Evolutionary conservation across 768 basidiomycete species (phyloP), one percentile per base, ranked within the genome.

Genomic region (Xerocomus brunneocitrinus): DNA sequence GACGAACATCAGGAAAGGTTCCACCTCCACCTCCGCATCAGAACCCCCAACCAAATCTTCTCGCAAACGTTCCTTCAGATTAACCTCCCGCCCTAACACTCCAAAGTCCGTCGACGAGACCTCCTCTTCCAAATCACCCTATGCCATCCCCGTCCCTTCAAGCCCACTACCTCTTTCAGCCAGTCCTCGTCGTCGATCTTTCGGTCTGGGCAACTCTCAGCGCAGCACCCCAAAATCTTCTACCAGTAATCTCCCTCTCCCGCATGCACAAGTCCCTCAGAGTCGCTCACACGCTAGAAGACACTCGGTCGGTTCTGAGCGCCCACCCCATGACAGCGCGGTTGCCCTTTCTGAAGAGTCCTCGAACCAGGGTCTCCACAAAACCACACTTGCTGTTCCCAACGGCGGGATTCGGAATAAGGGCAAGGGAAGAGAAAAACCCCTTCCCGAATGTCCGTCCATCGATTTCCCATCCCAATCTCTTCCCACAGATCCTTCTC

Each of bases 131-230:
- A 68, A 60, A 52, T 61, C 58, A 0, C 56, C 63, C 8, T 45
- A 60, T 45, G 42, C 59, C 13, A 66, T 69, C 45, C 68, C 68
- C 14, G 36, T 62, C 46, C 68, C 68, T 10, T 69, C 68, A 8
- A 64, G 51, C 14, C 68, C 68, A 0, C 48, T 71, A 0, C 68
- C 68, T n/a, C 50, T 69, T 44, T 68, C 68, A 6, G 67, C 69
- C 22, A 69, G 69, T 30, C 68, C 68, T 16, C 69, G 68, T 46
- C 66, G 69, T 13, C 56, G 68, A 19, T 69, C 68, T 1, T 69
- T 69, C 19, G 68, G 68, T 47, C 54, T 71, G 49, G 62, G 53
- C 5, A 49, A 27, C 40, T 66, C 69, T 31, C 70, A 67, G 19
- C 60, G 58, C 38, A 58, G 49, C 49, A 62, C 67, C 4, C 69